phyloP scores from a whole-genome alignment of 768 basidiomycete species.

The Serpula lacrymans region DNA sequence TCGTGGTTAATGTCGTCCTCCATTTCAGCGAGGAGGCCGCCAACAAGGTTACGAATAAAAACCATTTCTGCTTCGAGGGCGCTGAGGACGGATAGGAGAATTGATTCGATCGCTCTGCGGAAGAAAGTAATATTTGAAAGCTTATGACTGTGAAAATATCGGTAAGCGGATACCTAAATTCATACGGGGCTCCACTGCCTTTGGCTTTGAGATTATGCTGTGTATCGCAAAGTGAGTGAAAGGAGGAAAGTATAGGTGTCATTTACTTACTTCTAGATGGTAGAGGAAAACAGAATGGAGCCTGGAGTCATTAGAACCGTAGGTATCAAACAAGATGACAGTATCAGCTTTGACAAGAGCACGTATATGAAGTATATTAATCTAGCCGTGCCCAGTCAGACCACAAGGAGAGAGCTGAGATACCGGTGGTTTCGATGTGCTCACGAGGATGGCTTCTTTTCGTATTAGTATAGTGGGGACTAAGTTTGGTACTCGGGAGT shows the following conservation, averaged over 20 bases:
- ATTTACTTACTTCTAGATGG: constrained; percentile 71
- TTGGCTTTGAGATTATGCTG: constrained; percentile 84
- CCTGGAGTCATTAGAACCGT: constrained; percentile 81
- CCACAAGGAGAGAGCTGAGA: constrained; percentile 2
- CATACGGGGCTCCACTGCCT: constrained; percentile 71
- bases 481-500: constrained; percentile 90
- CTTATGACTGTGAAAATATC: constrained; percentile 7
- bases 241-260: constrained; percentile 5
- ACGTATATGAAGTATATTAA: constrained; percentile 93
- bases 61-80: constrained; percentile 97
- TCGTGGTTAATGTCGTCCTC: constrained; percentile 96
- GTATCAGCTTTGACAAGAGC: constrained; percentile 92
- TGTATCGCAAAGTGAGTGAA: constrained; percentile 12
- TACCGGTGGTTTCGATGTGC: constrained; percentile 22
- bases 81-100: constrained; percentile 85
- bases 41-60: constrained; percentile 87
- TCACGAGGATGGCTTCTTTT: constrained; percentile 81
- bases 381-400: constrained; percentile 35
- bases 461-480: constrained; percentile 92
- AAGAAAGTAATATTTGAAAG: neutral
- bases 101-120: constrained; percentile 86
- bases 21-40: constrained; percentile 85
- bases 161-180: constrained; percentile 88
- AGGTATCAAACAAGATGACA: constrained; percentile 89
- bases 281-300: constrained; percentile 86